phyloP scores from a whole-genome alignment of 2,329 filamentous ascomycete genomes.

The Apiospora arundinis region DNA sequence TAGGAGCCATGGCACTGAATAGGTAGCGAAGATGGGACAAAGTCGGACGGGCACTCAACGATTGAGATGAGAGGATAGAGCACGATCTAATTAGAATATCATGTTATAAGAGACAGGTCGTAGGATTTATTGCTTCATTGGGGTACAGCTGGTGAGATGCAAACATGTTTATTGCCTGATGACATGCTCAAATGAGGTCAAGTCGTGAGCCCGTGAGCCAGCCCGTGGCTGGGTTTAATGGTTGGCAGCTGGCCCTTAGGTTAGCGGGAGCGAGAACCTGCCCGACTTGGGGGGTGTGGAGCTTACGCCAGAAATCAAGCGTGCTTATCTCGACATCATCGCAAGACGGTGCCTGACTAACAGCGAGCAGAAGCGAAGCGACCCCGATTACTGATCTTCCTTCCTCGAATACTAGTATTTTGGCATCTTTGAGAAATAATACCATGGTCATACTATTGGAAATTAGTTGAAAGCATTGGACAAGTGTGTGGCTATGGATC shows the following conservation, averaged over 20 bases:
- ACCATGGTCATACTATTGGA: neutral
- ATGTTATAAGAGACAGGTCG: neutral
- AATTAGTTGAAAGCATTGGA: neutral
- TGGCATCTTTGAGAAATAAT: neutral
- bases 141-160: neutral
- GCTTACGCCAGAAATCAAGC: constrained; percentile 7
- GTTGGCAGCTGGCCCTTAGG: neutral
- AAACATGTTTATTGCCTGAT: constrained; percentile 1
- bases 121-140: constrained; percentile 10
- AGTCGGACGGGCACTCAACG: neutral
- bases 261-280: neutral
- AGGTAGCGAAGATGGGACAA: neutral
- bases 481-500: neutral
- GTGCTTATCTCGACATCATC: constrained; percentile 17
- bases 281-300: neutral
- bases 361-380: neutral
- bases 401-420: neutral
- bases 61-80: neutral
- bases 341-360: neutral
- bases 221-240: neutral
- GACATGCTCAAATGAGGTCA: constrained; percentile 12
- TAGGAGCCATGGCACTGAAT: constrained; percentile 39
- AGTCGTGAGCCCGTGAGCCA: neutral
- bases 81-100: neutral
- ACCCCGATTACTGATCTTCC: neutral